phyloP scores from a whole-genome alignment of 495 filamentous ascomycete genomes.

The Neurospora terricola region DNA sequence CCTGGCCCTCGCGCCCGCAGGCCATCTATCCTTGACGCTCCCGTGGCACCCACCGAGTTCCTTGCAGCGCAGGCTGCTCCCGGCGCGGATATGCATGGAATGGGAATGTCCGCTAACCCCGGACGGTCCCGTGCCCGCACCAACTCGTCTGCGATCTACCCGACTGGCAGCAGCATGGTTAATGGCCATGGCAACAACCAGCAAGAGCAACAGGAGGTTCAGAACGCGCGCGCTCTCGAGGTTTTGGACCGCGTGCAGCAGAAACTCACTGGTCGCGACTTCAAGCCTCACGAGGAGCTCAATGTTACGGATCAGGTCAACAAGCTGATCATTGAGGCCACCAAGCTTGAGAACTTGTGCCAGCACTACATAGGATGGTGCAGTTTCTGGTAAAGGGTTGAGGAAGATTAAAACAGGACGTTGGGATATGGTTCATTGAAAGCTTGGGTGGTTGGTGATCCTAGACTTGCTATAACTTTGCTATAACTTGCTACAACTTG shows the following conservation, averaged over 20 bases:
- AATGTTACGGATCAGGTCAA: constrained; percentile 84
- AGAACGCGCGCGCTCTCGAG: constrained; percentile 87
- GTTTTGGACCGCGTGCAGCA: constrained; percentile 87
- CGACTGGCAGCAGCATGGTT: constrained; percentile 17
- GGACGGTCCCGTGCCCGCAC: constrained; percentile 37
- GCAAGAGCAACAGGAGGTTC: constrained; percentile 55
- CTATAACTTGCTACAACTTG: background rate
- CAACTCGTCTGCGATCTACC: constrained; percentile 33
- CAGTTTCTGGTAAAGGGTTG: constrained; percentile 62
- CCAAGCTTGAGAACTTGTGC: constrained; percentile 92
- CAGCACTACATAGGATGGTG: constrained; percentile 99
- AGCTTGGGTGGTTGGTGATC: background rate
- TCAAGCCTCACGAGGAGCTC: constrained; percentile 66
- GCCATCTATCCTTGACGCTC: constrained; percentile 62
- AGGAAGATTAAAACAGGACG: background rate
- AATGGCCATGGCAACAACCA: constrained; percentile 26
- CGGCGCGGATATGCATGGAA: constrained; percentile 28
- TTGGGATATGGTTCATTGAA: background rate
- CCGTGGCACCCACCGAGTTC: constrained; percentile 41
- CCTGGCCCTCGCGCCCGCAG: constrained; percentile 41
- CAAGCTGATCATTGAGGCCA: constrained; percentile 86
- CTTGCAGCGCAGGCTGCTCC: constrained; percentile 31
- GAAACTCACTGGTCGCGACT: constrained; percentile 74
- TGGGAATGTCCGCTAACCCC: constrained; percentile 41
- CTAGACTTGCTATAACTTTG: background rate